Base-by-base conservation (phyloP, 2,329 filamentous ascomycete genomes). In the Diaporthe sp. region DNA sequence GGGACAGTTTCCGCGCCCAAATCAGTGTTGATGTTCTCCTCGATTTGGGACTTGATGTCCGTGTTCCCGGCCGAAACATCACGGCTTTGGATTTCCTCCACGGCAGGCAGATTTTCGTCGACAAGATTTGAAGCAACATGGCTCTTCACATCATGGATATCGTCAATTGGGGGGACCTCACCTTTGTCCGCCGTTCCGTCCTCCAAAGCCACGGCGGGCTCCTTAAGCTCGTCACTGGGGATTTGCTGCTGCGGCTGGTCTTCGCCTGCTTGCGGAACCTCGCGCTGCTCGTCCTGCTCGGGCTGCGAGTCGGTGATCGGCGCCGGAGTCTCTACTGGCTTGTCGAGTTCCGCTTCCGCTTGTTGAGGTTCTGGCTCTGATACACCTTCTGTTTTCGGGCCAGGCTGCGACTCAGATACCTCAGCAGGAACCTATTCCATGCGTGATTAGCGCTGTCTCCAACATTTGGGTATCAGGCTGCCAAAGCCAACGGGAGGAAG, bases 101-200 rank as follows among this genome's bases (percentile, higher is more conserved):
- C 25, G 47, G 55, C 39, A 60, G 65, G 57, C 70, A 75, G 53
- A 37, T 28, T 71, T 51, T 72, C 76, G 73, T 72, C 74, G 70
- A 71, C 70, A 77, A 53, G 76, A 77, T 73, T 77, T 70, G 71
- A 73, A 77, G 76, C 76, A 77, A 77, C 76, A 75, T 71, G 61
- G 65, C 57, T 74, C 72, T 73, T 71, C 68, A 73, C 63, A 77
- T 34, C 53, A 67, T 60, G 70, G 73, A 28, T 53, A 75, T 68
- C 51, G 68, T 77, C 73, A 77, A 77, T 57, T 47, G 61, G 73
- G 76, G 61, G 58, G 57, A 44, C 74, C 76, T 77, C 71, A 77
- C 76, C 76, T 77, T 72, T 60, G 34, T 75, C 57, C 57, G 65
- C 68, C 71, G 58, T 61, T 20, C 25, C 34, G 37, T 73, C 70